Conservation (phyloP, 2,329 filamentous ascomycete species). For the Fusarium sp. region DNA sequence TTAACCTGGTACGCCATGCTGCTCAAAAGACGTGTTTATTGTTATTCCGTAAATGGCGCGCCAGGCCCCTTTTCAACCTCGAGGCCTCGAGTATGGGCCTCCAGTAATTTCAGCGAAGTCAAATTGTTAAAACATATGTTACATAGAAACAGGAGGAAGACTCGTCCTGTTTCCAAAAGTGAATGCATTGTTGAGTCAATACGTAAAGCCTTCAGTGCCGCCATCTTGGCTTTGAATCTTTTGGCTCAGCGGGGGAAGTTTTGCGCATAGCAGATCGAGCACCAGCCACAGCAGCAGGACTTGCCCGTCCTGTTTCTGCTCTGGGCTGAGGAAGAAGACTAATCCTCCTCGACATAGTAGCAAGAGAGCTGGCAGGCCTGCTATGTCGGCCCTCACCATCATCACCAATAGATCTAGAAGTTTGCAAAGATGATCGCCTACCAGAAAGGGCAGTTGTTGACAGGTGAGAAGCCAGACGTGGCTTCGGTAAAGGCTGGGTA, state of each 20-base stretch:
- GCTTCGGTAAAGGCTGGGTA: slow-evolving; percentile 60
- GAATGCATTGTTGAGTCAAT: slow-evolving; percentile 17
- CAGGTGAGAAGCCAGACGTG: slow-evolving; percentile 58
- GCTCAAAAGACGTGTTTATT: slow-evolving; percentile 40
- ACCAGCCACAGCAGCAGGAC: slow-evolving; percentile 61
- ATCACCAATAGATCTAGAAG: slow-evolving; percentile 53
- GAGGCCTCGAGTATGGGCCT: slow-evolving; percentile 16
- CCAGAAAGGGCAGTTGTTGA: slow-evolving; percentile 60
- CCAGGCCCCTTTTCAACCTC: slow-evolving; percentile 32
- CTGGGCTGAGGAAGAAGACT: slow-evolving; percentile 67
- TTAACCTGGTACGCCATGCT: slow-evolving; percentile 47
- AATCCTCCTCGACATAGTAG: slow-evolving; percentile 60
- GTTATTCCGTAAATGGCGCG: slow-evolving; percentile 42
- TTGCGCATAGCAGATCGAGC: slow-evolving; percentile 56
- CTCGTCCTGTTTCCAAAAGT: slow-evolving; percentile 30
- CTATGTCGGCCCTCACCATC: slow-evolving; percentile 49
- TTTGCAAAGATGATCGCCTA: slow-evolving; percentile 67
- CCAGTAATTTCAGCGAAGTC: slow-evolving; percentile 28
- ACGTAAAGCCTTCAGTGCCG: slow-evolving; percentile 49
- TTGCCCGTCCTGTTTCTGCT: slow-evolving; percentile 59
- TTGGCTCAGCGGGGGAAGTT: slow-evolving; percentile 47
- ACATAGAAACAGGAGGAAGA: slow-evolving; percentile 32
- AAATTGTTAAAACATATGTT: slow-evolving; percentile 42
- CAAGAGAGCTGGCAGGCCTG: slow-evolving; percentile 69
- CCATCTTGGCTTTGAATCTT: slow-evolving; percentile 65